Percentiles rank a stretch among this genome's conserved stretches.
Evolutionary conservation across 495 filamentous ascomycete genomes (phyloP).

Genomic region (Monascus purpureus): DNA sequence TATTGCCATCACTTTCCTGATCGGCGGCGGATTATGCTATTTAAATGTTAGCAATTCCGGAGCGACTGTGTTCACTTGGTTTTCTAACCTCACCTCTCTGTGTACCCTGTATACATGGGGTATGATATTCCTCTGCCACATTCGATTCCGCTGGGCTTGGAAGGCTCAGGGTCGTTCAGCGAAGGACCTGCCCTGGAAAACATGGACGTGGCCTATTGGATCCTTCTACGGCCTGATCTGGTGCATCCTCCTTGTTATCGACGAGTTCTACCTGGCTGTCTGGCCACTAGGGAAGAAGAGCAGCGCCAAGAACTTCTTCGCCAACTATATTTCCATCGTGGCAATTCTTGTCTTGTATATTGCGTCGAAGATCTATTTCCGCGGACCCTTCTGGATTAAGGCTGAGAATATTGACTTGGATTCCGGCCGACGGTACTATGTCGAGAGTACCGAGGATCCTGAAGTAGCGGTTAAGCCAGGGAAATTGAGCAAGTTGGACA

Average conservation of each 20-base stretch:
- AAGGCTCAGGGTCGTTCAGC: slow-evolving; percentile 41
- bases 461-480: neutral
- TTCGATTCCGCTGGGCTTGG: slow-evolving; percentile 52
- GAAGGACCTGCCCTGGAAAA: slow-evolving; percentile 54
- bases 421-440: slow-evolving; percentile 8
- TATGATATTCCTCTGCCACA: slow-evolving; percentile 39
- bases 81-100: slow-evolving; percentile 40
- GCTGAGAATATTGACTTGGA: slow-evolving; percentile 16
- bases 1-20: slow-evolving; percentile 26
- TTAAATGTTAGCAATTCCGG: slow-evolving; percentile 35
- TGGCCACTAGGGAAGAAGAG: slow-evolving; percentile 9
- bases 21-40: slow-evolving; percentile 31
- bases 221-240: slow-evolving; percentile 13
- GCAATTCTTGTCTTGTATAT: slow-evolving; percentile 13
- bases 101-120: slow-evolving; percentile 44
- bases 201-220: slow-evolving; percentile 17
- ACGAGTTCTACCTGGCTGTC: slow-evolving; percentile 15
- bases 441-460: slow-evolving; percentile 5
- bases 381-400: slow-evolving; percentile 19
- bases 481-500: neutral
- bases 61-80: slow-evolving; percentile 43
- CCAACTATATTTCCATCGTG: slow-evolving; percentile 13
- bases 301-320: slow-evolving; percentile 14
- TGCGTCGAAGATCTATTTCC: slow-evolving; percentile 9
- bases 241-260: slow-evolving; percentile 13